A percentile compares a stretch with the other conserved stretches of the same genome.
Conservation (phyloP, 805 yeast species). For the Barnettozyma californica region DNA sequence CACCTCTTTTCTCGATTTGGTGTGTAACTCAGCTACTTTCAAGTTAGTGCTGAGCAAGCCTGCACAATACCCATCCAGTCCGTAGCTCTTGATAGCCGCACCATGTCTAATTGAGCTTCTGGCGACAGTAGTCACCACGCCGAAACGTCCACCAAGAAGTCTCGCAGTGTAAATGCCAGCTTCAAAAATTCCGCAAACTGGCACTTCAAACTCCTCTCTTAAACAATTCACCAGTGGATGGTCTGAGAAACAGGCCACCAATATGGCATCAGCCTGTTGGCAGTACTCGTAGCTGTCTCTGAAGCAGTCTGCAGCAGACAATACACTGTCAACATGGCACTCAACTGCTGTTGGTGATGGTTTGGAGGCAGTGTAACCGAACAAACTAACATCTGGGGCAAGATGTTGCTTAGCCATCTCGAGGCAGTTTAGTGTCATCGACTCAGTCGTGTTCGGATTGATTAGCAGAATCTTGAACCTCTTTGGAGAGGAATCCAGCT, state of each 20-base stretch:
- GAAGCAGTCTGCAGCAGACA: constrained; percentile 28
- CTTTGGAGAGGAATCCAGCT: background rate
- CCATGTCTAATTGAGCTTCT: constrained; percentile 29
- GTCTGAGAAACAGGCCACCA: constrained; percentile 33
- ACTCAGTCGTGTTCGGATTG: constrained; percentile 28
- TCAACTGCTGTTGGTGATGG: constrained; percentile 29
- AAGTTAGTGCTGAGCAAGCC: constrained; percentile 29
- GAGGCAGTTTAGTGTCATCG: constrained; percentile 29
- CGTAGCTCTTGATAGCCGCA: constrained; percentile 27
- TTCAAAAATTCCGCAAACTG: constrained; percentile 31
- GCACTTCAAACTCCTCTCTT: constrained; percentile 31
- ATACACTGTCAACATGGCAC: constrained; percentile 31
- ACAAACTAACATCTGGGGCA: constrained; percentile 28
- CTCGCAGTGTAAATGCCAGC: constrained; percentile 31
- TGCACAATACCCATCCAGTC: constrained; percentile 28
- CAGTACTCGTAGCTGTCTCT: constrained; percentile 27
- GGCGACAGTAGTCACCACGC: constrained; percentile 28
- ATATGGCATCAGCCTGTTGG: constrained; percentile 26
- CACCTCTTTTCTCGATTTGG: constrained; percentile 29
- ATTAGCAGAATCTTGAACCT: constrained; percentile 24
- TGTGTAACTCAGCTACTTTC: constrained; percentile 29
- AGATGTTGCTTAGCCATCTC: constrained; percentile 25
- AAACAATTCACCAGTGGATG: constrained; percentile 31
- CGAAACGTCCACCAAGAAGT: constrained; percentile 30
- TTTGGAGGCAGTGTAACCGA: constrained; percentile 27